Conservation (phyloP, 768 basidiomycete genomes). For the Boletus rubroflammeus region DNA sequence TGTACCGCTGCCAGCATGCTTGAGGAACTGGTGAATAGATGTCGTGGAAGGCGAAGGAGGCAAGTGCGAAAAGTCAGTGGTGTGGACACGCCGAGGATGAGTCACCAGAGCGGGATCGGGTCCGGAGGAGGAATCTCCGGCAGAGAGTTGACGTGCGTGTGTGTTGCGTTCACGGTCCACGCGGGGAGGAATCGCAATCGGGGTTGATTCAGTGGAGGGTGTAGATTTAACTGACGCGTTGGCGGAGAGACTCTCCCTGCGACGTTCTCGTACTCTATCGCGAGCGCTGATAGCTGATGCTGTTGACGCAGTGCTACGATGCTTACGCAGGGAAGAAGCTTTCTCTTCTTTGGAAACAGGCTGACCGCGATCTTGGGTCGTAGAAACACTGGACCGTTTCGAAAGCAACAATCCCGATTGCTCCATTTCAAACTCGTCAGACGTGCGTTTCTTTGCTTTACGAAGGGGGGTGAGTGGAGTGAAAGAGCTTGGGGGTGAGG, state of each 20-base stretch:
- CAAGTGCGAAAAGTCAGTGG: conserved; percentile 82
- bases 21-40: conserved; percentile 80
- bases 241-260: conserved; percentile 45
- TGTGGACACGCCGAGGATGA: conserved; percentile 56
- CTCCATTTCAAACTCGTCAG: conserved; percentile 81
- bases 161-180: conserved; percentile 33
- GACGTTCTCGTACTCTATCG: conserved; percentile 49
- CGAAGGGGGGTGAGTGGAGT: conserved; percentile 38
- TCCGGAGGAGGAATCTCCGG: conserved; percentile 64
- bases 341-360: conserved; percentile 47
- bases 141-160: conserved; percentile 66
- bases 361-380: conserved; percentile 25
- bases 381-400: conserved; percentile 40
- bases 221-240: conserved; percentile 38
- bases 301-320: conserved; percentile 65
- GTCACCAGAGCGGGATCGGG: conserved; percentile 42
- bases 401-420: conserved; percentile 58
- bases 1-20: conserved; percentile 45
- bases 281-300: conserved; percentile 37
- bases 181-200: conserved; percentile 22
- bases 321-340: conserved; percentile 50
- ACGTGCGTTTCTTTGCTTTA: conserved; percentile 69
- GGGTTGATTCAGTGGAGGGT: conserved; percentile 17
- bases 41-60: conserved; percentile 91
- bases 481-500: conserved; percentile 67